Base-by-base conservation (phyloP, 2,329 filamentous ascomycete species). In the Rutstroemia sp. region DNA sequence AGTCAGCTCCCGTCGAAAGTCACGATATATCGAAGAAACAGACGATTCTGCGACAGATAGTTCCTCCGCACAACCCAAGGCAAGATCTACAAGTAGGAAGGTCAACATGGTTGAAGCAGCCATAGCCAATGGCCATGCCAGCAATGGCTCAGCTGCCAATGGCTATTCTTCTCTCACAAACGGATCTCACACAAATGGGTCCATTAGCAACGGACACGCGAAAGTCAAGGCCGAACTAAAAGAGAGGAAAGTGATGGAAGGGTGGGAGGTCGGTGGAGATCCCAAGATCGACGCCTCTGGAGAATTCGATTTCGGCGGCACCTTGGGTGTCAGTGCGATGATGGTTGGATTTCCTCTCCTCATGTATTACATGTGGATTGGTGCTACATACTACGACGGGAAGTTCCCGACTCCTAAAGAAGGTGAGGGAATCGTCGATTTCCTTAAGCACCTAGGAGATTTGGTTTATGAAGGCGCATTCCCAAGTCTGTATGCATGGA, bases 291-390 rank as follows among this genome's bases (percentile, higher is more conserved):
- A 87, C 72, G 75, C 79, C 66, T 84, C 81, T 1, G 82, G 79
- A 61, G 75, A 80, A 61, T 80, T 82, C 64, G 95, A 99, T 70
- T 99, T 97, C 69, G 92, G 92, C 61, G 94, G 94, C 58, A 85
- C 89, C 3, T 70, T 80, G n/a, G 92, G 94, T 55, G 87, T 92
- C 44, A 74, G 81, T 16, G 77, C 81, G 63, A 91, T 96, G 82
- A 97, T 97, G 90, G 79, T 91, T 61, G 83, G 87, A 47, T 99
- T 97, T 73, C 94, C 94, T n/a, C 61, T 86, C 39, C 80, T 99
- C 66, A 97, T 97, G 92, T 96, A 90, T 81, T 97, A 96, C 76
- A 96, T 99, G 92, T 97, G 92, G 92, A 86, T 95, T 72, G 94
- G 94, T 51, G 88, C 92, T 37, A 92, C 86, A 50, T 96, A 92